Conservation (phyloP, 2,329 filamentous ascomycete species). For the Metarhizium robertsii region DNA sequence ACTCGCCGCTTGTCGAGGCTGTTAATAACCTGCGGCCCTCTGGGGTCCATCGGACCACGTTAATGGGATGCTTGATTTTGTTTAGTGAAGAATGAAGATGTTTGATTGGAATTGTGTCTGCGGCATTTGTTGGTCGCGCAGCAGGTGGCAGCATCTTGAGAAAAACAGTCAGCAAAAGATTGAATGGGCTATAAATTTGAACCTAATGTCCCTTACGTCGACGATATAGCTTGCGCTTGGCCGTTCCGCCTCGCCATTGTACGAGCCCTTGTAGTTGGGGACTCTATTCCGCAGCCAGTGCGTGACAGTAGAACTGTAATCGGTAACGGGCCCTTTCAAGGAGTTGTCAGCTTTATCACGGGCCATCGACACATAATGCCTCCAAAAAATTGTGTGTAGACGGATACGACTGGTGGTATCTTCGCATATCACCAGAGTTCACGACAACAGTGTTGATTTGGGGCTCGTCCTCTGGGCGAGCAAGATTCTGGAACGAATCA, state of each 20-base stretch:
- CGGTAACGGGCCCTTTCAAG: conserved; percentile 69
- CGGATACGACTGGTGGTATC: not conserved
- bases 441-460: not conserved
- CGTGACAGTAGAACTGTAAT: conserved; percentile 82
- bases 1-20: conserved; percentile 92
- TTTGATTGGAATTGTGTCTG: conserved; percentile 85
- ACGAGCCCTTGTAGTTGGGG: conserved; percentile 58
- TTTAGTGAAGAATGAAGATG: conserved; percentile 97
- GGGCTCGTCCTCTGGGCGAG: not conserved
- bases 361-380: conserved; percentile 1
- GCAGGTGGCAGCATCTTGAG: conserved; percentile 75
- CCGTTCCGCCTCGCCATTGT: conserved; percentile 67
- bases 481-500: not conserved
- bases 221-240: conserved; percentile 85
- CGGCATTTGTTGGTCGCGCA: conserved; percentile 63
- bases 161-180: conserved; percentile 9
- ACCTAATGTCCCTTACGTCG: conserved; percentile 46
- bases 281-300: conserved; percentile 82
- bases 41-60: conserved; percentile 94
- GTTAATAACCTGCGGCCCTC: conserved; percentile 88
- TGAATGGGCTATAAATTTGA: not conserved
- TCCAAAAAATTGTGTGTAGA: not conserved
- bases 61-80: conserved; percentile 96
- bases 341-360: conserved; percentile 10
- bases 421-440: not conserved